Percentiles rank a stretch among this genome's conserved stretches.
These are phyloP conservation scores for Mortierella sp. DNA, from an alignment of 371 early-diverging fungal species.

Conservation along the genomic window DNA sequence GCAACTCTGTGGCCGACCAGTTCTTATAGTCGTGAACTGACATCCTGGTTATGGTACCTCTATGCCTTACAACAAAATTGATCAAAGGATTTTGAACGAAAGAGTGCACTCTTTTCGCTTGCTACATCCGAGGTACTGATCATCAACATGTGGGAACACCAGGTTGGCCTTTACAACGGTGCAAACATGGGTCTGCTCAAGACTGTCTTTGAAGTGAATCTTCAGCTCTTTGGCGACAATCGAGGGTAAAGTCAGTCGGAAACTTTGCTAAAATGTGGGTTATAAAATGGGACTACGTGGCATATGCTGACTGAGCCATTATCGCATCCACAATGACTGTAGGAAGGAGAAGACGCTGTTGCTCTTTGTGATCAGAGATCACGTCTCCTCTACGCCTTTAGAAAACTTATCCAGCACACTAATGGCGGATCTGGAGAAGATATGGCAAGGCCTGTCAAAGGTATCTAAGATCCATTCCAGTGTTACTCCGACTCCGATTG, in stretches of 20 bases:
- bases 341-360: conserved; percentile 87
- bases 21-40: no score
- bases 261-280: background rate
- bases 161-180: conserved; percentile 98
- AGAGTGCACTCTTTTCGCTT: conserved; percentile 96
- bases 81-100: conserved; percentile 94
- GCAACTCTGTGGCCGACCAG: no score
- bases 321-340: no score
- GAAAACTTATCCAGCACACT: conserved; percentile 84
- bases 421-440: conserved; percentile 84
- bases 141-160: conserved; percentile 98
- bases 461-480: conserved; percentile 36
- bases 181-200: conserved; percentile 99
- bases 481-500: no score
- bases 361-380: conserved; percentile 97
- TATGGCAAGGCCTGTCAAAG: conserved; percentile 91
- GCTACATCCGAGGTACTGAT: conserved; percentile 96
- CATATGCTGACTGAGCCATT: no score
- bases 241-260: conserved; percentile 56
- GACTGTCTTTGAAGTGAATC: conserved; percentile 98
- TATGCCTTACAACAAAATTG: conserved; percentile 13
- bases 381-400: conserved; percentile 90
- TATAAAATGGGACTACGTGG: no score
- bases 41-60: background rate
- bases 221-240: conserved; percentile 90